These are phyloP conservation scores for Angomonas ambiguus DNA, from an alignment of 208 protist species.

Conservation along the genomic window DNA sequence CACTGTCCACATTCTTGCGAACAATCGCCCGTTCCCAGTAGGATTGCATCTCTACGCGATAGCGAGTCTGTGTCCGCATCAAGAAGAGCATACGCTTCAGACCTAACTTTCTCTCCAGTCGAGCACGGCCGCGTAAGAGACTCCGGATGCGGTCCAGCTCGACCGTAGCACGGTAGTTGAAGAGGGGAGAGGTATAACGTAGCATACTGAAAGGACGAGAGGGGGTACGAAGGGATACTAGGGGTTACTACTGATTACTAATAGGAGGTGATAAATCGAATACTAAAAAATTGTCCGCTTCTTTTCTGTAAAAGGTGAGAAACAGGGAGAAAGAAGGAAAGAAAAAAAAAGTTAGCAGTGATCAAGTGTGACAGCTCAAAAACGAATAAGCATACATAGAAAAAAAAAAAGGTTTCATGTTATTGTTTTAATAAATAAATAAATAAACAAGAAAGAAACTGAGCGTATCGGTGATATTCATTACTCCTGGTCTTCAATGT, in stretches of 20 bases:
- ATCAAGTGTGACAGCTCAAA: too few relatives aligned
- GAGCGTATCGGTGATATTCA: slow-evolving; percentile 19
- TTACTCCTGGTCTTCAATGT: slow-evolving; percentile 95
- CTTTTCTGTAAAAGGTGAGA: too few relatives aligned
- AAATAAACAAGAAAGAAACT: background rate
- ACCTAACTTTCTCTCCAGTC: slow-evolving; percentile 79
- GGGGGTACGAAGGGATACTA: too few relatives aligned
- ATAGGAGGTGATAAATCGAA: too few relatives aligned
- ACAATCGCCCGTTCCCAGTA: slow-evolving; percentile 81
- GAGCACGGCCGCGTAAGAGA: slow-evolving; percentile 72
- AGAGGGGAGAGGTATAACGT: slow-evolving; percentile 26
- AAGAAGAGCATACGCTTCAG: slow-evolving; percentile 82
- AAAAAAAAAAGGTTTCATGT: background rate
- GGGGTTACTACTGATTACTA: too few relatives aligned
- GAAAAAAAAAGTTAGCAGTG: background rate
- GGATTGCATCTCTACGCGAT: slow-evolving; percentile 80
- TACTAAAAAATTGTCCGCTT: too few relatives aligned
- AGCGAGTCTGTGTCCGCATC: slow-evolving; percentile 85
- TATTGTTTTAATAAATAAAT: slow-evolving; percentile 12
- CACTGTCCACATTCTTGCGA: slow-evolving; percentile 84
- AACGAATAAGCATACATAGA: background rate
- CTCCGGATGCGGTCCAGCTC: slow-evolving; percentile 84
- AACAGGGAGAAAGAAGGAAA: slow-evolving; percentile 16
- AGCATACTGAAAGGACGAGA: slow-evolving; percentile 37
- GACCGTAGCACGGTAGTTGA: slow-evolving; percentile 64